Conservation (phyloP, 2,329 filamentous ascomycete species). For the Coniochaeta prunicola region DNA sequence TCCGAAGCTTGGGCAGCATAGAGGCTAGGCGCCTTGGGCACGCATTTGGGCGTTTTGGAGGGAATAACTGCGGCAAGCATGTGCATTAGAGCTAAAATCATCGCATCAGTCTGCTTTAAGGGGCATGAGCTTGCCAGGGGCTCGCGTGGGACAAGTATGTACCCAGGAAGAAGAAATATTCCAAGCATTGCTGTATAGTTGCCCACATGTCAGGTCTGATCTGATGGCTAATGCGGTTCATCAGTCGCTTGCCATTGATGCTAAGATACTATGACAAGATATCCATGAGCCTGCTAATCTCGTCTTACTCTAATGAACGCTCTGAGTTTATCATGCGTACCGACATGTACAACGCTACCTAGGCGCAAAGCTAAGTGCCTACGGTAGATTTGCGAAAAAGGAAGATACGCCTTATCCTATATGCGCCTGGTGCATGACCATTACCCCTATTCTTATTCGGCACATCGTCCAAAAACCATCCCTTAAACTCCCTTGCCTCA, state of each 20-base stretch:
- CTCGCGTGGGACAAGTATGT: too few species aligned
- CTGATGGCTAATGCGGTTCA: too few species aligned
- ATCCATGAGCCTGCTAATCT: not conserved
- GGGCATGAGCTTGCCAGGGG: not conserved
- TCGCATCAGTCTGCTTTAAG: not conserved
- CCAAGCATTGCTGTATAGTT: too few species aligned
- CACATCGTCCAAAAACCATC: too few species aligned
- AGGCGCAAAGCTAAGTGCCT: not conserved
- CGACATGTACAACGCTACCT: not conserved
- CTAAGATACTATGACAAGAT: not conserved
- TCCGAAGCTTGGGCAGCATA: not conserved
- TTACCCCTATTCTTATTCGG: not conserved
- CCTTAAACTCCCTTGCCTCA: too few species aligned
- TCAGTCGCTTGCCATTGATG: too few species aligned
- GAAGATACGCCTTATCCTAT: not conserved
- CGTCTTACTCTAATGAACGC: not conserved
- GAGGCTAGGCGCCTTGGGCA: not conserved
- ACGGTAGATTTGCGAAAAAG: not conserved
- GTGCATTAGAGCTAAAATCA: not conserved
- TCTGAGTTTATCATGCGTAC: not conserved
- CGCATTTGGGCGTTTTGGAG: not conserved
- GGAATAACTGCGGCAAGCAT: not conserved
- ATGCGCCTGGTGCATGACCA: not conserved
- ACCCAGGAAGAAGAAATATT: too few species aligned
- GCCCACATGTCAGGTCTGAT: too few species aligned